These are phyloP conservation scores for Saturnispora hagleri DNA, from an alignment of 805 yeast genomes.

Conservation along the genomic window DNA sequence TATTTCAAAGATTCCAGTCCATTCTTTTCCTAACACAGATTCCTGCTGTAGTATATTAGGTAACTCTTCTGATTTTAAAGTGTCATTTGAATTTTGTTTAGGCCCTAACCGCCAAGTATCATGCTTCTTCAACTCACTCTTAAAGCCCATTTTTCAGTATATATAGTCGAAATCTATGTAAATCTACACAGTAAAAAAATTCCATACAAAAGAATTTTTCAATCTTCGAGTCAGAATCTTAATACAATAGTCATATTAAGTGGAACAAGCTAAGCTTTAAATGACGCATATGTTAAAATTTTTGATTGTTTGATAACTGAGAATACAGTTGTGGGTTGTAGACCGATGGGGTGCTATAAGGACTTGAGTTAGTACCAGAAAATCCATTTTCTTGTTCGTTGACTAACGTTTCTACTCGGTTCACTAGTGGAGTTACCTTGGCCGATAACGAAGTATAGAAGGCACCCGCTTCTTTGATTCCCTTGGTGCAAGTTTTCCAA, in stretches of 20 bases:
- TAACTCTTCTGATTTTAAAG: conserved; percentile 23
- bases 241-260: background rate
- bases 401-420: conserved; percentile 22
- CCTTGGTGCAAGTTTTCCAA: conserved; percentile 52
- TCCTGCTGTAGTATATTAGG: conserved; percentile 31
- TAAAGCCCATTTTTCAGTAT: background rate
- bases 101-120: conserved; percentile 14
- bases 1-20: conserved; percentile 52
- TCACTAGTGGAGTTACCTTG: conserved; percentile 29
- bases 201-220: background rate
- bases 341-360: conserved; percentile 43
- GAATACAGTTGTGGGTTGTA: conserved; percentile 41
- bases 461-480: conserved; percentile 48
- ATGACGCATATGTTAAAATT: background rate
- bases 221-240: background rate
- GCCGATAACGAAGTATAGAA: conserved; percentile 40
- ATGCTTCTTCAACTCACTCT: conserved; percentile 10
- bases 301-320: conserved; percentile 20
- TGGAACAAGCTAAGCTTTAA: background rate
- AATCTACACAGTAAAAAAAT: background rate
- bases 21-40: conserved; percentile 46
- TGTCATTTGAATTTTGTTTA: conserved; percentile 8
- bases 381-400: conserved; percentile 19
- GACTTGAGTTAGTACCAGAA: conserved; percentile 19
- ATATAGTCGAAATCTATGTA: background rate